Evolutionary conservation across 2,329 filamentous ascomycete species (phyloP).

Genomic region (Chrysoporthe puriensis): DNA sequence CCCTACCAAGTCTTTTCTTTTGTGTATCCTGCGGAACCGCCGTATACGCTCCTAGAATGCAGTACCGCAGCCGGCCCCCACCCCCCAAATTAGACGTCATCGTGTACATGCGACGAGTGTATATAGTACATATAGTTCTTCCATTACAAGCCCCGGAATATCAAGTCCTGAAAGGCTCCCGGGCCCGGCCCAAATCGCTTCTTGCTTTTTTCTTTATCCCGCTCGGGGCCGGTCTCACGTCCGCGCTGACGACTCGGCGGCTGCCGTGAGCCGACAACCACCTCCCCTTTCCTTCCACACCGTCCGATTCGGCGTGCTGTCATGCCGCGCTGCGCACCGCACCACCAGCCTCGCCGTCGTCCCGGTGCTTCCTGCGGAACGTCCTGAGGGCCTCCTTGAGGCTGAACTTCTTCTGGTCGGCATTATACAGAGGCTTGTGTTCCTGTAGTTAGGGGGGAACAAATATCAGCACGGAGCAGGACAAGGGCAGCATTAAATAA

Average conservation of each 20-base stretch:
- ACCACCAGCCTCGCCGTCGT: background rate
- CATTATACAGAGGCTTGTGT: slow-evolving; percentile 48
- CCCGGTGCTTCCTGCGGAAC: slow-evolving; percentile 32
- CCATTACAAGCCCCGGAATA: background rate
- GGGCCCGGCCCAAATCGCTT: too few relatives aligned
- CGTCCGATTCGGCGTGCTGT: background rate
- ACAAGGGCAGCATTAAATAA: too few relatives aligned
- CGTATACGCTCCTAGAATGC: background rate
- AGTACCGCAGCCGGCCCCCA: background rate
- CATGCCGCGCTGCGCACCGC: background rate
- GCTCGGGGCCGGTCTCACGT: too few relatives aligned
- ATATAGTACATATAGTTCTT: background rate
- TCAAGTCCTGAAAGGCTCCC: background rate
- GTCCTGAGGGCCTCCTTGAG: slow-evolving; percentile 42
- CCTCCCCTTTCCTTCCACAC: too few relatives aligned
- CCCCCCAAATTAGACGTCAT: background rate
- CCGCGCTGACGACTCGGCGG: too few relatives aligned
- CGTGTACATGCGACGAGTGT: slow-evolving; percentile 1
- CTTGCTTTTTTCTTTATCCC: background rate
- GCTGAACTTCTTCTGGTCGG: slow-evolving; percentile 37
- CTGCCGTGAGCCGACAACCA: too few relatives aligned
- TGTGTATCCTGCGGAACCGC: background rate
- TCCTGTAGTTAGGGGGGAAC: slow-evolving; percentile 24
- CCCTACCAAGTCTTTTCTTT: background rate
- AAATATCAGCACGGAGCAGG: too few relatives aligned